Evolutionary conservation across 208 protist genomes (phyloP), one percentile per base, ranked within the genome.

Genomic region (Trypanosoma conorhini): DNA sequence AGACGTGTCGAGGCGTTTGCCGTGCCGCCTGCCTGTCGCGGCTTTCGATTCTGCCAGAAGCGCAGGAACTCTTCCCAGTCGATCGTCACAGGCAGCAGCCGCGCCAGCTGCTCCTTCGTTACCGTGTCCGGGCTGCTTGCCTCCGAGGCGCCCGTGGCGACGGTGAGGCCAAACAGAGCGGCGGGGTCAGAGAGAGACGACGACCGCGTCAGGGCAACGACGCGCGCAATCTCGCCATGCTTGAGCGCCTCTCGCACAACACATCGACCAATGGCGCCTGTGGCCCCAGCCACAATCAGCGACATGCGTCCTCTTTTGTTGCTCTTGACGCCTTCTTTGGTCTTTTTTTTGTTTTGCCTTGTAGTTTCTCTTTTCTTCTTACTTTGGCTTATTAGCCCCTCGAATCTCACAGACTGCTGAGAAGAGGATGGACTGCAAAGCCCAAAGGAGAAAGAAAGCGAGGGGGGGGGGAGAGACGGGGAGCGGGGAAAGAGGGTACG

Each of bases 221-320:
- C 82, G n/a, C 72, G 69, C 44, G 54, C 46, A 59, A 94, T 80
- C 35, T 76, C 54, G 1, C 51, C 42, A 26, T 78, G 70, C 12
- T 60, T 72, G 30, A 91, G 67, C 12, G 86, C 86, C 30, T 87
- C 58, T 59, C 69, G 66, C 1, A 94, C 80, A 30, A 92, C 84
- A 35, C 70, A 74, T 42, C 82, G 81, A 12, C 88, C 88, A 69
- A 94, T 87, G 0, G 86, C 86, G 4, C 88, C 88, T 30, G 88
- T 92, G 30, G 83, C 79, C 15, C 88, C 88, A 22, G 88, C 88
- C 9, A 94, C 84, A 63, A 94, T 79, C 3, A 92, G 51, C 8
- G 88, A 91, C 22, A 79, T 74, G 67, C 81, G 13, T 44, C 21
- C 3, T 44, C 12, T 50, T 4, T 48, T 13, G 30, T 35, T 48